phyloP scores from a whole-genome alignment of 352 stramenopile species.

The Phytophthora pisi region DNA sequence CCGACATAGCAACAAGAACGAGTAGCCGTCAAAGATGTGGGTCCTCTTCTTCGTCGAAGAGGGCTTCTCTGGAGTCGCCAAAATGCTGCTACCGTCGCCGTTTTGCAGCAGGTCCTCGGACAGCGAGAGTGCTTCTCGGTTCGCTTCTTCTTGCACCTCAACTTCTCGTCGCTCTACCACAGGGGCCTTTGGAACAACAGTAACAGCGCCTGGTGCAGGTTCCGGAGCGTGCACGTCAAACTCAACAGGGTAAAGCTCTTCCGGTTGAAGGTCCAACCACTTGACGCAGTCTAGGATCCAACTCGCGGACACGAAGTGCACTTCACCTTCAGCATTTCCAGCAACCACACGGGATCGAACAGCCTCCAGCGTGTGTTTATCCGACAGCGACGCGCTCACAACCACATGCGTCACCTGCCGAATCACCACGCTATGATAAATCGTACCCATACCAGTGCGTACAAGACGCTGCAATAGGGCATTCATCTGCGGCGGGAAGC shows the following conservation, averaged over 20 bases:
- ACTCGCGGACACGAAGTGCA: constrained; percentile 63
- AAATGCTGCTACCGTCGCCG: constrained; percentile 16
- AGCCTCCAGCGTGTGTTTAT: constrained; percentile 37
- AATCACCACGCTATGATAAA: constrained; percentile 63
- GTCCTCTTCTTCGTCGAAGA: constrained; percentile 7
- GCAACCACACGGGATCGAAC: constrained; percentile 42
- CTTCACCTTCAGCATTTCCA: constrained; percentile 28
- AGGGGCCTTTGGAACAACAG: not conserved
- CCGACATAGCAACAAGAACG: constrained; percentile 66
- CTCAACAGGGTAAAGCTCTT: constrained; percentile 71
- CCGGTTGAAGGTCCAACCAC: constrained; percentile 53
- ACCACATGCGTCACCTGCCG: constrained; percentile 73
- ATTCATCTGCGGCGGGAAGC: constrained; percentile 52
- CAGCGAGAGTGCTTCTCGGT: not conserved
- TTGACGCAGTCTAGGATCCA: constrained; percentile 75
- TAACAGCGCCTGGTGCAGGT: not conserved
- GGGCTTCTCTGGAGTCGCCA: constrained; percentile 8
- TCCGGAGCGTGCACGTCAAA: constrained; percentile 42
- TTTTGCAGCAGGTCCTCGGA: constrained; percentile 32
- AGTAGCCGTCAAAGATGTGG: constrained; percentile 49
- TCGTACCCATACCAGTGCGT: constrained; percentile 71
- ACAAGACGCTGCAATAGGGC: constrained; percentile 53
- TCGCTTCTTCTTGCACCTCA: constrained; percentile 13
- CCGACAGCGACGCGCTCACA: constrained; percentile 56
- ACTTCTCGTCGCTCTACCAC: not conserved